phyloP scores from a whole-genome alignment of 345 rosid genomes.

The Moringa oleifera region DNA sequence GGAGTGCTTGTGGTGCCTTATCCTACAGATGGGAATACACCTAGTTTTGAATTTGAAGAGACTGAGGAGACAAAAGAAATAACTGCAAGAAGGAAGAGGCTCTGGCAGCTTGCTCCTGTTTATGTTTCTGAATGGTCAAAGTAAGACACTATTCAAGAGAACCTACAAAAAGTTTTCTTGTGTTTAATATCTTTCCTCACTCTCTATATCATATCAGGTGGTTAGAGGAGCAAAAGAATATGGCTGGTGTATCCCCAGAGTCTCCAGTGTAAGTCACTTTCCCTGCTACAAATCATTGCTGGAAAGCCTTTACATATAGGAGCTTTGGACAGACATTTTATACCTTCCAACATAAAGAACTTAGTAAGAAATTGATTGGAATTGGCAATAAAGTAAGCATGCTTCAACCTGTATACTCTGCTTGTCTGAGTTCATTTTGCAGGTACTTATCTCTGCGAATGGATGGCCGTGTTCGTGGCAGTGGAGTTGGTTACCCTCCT shows the following conservation, averaged over 20 bases:
- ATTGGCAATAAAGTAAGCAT: no score
- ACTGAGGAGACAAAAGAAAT: constrained; percentile 51
- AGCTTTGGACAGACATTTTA: no score
- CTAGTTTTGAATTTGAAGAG: constrained; percentile 59
- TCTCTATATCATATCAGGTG: constrained; percentile 38
- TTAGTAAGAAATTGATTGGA: no score
- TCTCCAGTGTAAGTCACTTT: constrained; percentile 76
- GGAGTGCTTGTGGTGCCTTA: constrained; percentile 89
- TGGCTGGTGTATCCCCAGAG: constrained; percentile 67
- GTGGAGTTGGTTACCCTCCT: constrained; percentile 95
- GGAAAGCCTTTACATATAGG: no score
- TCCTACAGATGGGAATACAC: constrained; percentile 60
- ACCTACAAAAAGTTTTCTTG: background rate
- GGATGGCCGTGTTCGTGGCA: constrained; percentile 94
- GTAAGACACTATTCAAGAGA: constrained; percentile 39
- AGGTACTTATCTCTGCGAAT: constrained; percentile 83
- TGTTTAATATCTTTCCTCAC: background rate
- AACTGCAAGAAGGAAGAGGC: constrained; percentile 50
- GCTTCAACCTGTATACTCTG: background rate
- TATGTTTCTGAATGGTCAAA: constrained; percentile 64
- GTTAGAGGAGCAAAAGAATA: constrained; percentile 83
- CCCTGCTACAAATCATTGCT: background rate
- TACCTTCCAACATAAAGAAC: no score
- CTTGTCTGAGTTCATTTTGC: constrained; percentile 11
- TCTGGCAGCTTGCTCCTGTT: constrained; percentile 80